Evolutionary conservation across 352 stramenopile genomes (phyloP), one percentile per base, ranked within the genome.

Genomic region (Phytophthora fragariaefolia): DNA sequence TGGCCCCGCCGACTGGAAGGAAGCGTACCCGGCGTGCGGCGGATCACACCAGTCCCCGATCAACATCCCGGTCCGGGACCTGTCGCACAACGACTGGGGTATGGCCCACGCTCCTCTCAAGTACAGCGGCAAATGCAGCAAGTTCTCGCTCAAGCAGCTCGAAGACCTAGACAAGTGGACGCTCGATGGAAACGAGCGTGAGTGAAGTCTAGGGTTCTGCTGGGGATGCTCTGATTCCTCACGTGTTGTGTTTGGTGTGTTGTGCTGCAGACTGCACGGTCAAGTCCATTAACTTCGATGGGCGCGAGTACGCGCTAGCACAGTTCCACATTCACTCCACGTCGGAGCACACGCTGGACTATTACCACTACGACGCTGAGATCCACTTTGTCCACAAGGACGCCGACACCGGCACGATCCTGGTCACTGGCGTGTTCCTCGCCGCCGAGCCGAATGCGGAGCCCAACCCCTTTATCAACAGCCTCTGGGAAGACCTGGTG

Each of bases 91-190:
- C n/a, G 57, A 82, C 22, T 88, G 82, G 82, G 69, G 68, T 1
- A 77, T 79, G 22, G 67, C 57, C n/a, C 42, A 70, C 23, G 66
- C 71, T 26, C 82, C 80, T 17, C 63, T 89, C 64, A 81, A 85
- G 47, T 89, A 80, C 55, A 59, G 43, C 4, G 82, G 40, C 18
- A 18, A 47, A 17, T 47, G 40, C 40, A 50, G 78, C 23, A 73
- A 79, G 26, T 91, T 87, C 46, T 82, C 76, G 36, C 38, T 91
- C 15, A 82, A 81, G 58, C 85, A 76, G 9, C 80, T 89, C 34
- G 78, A 85, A 26, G 78, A 91, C 23, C 22, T 91, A 28, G 86
- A 77, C 78, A 89, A 87, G 69, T 89, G 80, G 80, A 71, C 84
- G 64, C 71, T 89, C 30, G 46, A 60, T 13, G 71, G 53, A 47